Conservation (phyloP, 495 filamentous ascomycete species). For the Aspergillus olivimuriae region DNA sequence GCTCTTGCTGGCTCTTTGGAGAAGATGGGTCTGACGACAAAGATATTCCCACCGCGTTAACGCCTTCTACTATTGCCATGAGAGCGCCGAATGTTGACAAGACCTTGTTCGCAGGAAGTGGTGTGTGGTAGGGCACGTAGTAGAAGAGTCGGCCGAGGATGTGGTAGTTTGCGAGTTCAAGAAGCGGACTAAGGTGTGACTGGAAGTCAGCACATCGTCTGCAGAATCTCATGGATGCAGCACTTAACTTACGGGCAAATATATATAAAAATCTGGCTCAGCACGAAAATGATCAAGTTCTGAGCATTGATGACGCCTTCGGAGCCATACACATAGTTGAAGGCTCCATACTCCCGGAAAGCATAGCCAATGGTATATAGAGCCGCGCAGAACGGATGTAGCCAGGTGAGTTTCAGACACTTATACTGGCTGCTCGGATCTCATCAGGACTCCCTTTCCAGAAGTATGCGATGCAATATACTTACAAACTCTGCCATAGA, state of each 20-base stretch:
- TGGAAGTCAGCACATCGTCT: too few relatives aligned
- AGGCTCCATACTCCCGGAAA: neutral
- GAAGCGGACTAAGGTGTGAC: constrained; percentile 1
- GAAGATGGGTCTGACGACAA: neutral
- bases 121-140: neutral
- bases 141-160: neutral
- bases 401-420: neutral
- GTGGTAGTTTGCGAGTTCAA: constrained; percentile 3
- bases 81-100: neutral
- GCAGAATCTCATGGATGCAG: too few relatives aligned
- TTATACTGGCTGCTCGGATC: neutral
- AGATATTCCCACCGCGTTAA: neutral
- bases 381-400: neutral
- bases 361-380: constrained; percentile 1
- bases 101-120: neutral
- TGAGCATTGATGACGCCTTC: neutral
- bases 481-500: neutral
- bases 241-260: neutral
- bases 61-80: neutral
- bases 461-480: neutral
- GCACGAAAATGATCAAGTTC: neutral
- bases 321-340: neutral
- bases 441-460: neutral
- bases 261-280: constrained; percentile 1
- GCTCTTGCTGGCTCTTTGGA: neutral